These are phyloP conservation scores for Brasilioporus rufonigricans DNA, from an alignment of 768 basidiomycete genomes.

Conservation along the genomic window DNA sequence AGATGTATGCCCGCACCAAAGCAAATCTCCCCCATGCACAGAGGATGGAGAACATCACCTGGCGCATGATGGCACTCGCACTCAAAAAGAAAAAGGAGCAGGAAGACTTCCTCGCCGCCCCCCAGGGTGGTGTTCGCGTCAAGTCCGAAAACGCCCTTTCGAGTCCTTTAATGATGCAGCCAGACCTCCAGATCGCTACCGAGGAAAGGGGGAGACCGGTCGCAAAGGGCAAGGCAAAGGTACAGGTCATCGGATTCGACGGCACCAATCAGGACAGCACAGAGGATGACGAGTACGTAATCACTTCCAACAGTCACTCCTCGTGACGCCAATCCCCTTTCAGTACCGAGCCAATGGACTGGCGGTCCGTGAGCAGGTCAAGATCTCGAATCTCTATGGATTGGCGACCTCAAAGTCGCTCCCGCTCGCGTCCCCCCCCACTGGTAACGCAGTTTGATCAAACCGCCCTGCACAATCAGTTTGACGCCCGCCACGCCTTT, in stretches of 20 bases:
- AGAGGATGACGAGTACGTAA: slow-evolving; percentile 73
- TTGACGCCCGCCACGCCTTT: slow-evolving; percentile 48
- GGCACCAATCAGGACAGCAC: slow-evolving; percentile 66
- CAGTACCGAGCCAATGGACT: slow-evolving; percentile 78
- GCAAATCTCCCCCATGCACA: slow-evolving; percentile 88
- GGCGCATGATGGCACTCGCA: slow-evolving; percentile 98
- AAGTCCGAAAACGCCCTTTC: slow-evolving; percentile 19
- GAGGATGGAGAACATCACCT: slow-evolving; percentile 96
- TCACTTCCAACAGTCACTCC: slow-evolving; percentile 19
- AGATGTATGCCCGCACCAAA: slow-evolving; percentile 90
- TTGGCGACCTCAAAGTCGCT: slow-evolving; percentile 79
- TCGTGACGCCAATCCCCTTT: slow-evolving; percentile 22
- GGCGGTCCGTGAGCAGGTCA: slow-evolving; percentile 89
- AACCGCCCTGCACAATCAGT: slow-evolving; percentile 29
- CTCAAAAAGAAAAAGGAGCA: slow-evolving; percentile 86
- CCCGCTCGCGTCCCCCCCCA: slow-evolving; percentile 73
- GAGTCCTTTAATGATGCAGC: slow-evolving; percentile 2
- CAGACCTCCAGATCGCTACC: slow-evolving; percentile 13
- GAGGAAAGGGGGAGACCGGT: slow-evolving; percentile 70
- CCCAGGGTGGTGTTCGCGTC: slow-evolving; percentile 11
- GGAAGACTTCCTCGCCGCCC: slow-evolving; percentile 35
- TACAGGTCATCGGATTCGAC: slow-evolving; percentile 81
- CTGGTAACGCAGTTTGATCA: slow-evolving; percentile 49
- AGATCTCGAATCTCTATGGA: slow-evolving; percentile 91
- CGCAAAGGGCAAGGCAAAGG: slow-evolving; percentile 77